Conservation (phyloP, 2,329 filamentous ascomycete genomes). For the Phialophora chinensis region DNA sequence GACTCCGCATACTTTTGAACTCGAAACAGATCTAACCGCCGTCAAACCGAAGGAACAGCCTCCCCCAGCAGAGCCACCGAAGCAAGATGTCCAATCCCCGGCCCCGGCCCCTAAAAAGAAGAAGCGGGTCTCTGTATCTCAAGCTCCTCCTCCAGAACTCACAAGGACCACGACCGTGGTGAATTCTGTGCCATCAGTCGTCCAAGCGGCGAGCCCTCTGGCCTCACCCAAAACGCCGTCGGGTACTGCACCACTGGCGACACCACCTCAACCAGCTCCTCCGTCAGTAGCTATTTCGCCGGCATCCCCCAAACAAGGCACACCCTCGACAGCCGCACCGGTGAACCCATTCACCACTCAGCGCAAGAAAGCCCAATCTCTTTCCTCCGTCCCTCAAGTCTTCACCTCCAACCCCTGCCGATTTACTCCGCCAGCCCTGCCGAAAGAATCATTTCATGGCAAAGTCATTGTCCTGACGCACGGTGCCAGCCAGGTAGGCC, state of each 20-base stretch:
- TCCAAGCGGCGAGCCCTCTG: slow-evolving; percentile 16
- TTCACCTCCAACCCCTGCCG: slow-evolving; percentile 31
- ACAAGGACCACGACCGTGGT: slow-evolving; percentile 13
- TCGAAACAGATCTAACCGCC: slow-evolving; percentile 30
- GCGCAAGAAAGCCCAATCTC: slow-evolving; percentile 33
- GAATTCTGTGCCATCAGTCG: slow-evolving; percentile 21
- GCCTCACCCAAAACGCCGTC: slow-evolving; percentile 15
- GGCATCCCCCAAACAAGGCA: slow-evolving; percentile 20
- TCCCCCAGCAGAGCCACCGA: slow-evolving; percentile 18
- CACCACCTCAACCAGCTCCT: slow-evolving; percentile 6
- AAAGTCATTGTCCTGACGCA: slow-evolving; percentile 38
- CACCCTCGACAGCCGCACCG: slow-evolving; percentile 12
- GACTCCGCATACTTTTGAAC: slow-evolving; percentile 35
- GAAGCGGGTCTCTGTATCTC: slow-evolving; percentile 28
- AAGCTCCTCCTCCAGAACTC: slow-evolving; percentile 18
- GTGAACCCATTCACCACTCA: slow-evolving; percentile 30
- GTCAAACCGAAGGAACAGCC: slow-evolving; percentile 27
- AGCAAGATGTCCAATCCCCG: slow-evolving; percentile 9
- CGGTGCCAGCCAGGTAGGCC: slow-evolving; percentile 53
- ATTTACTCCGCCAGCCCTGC: slow-evolving; percentile 32
- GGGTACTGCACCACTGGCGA: neutral
- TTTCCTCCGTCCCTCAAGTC: slow-evolving; percentile 23
- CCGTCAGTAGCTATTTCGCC: slow-evolving; percentile 14
- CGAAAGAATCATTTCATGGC: slow-evolving; percentile 32
- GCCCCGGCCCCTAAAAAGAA: slow-evolving; percentile 32